phyloP scores from a whole-genome alignment of 768 basidiomycete genomes.

The Mrakia blollopis region DNA sequence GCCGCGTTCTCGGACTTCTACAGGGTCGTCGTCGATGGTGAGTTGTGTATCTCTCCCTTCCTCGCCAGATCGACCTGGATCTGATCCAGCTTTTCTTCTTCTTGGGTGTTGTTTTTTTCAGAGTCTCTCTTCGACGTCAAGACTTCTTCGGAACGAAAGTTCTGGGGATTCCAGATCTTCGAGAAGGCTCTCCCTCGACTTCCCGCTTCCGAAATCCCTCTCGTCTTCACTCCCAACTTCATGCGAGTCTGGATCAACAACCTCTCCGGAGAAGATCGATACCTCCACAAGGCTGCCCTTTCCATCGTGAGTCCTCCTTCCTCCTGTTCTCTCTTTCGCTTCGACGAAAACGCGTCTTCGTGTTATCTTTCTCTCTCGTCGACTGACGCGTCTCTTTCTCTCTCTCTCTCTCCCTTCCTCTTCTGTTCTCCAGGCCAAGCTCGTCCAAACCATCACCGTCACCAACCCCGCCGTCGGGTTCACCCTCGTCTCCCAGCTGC shows the following conservation, averaged over 20 bases:
- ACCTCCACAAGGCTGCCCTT: constrained; percentile 80
- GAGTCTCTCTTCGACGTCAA: constrained; percentile 81
- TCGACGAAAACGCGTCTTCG: not conserved
- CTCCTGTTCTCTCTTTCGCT: not conserved
- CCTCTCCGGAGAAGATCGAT: constrained; percentile 77
- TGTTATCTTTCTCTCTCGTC: not conserved
- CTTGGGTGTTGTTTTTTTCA: constrained; percentile 45
- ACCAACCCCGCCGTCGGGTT: constrained; percentile 74
- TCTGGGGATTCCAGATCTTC: constrained; percentile 93
- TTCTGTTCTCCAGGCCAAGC: constrained; percentile 55
- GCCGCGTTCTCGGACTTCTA: constrained; percentile 87
- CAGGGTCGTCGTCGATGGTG: constrained; percentile 83
- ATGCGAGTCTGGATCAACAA: constrained; percentile 98
- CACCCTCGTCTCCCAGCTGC: constrained; percentile 74
- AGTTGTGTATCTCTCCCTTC: constrained; percentile 36
- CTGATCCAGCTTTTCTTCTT: not conserved
- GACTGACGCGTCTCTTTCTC: not conserved
- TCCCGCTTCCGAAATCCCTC: constrained; percentile 61
- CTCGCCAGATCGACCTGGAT: not conserved
- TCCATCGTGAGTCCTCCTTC: constrained; percentile 58
- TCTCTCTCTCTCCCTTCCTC: not conserved
- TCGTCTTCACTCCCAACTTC: constrained; percentile 89
- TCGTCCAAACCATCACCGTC: constrained; percentile 69
- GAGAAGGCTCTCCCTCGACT: constrained; percentile 69
- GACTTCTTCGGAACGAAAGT: constrained; percentile 80